Base-by-base conservation (phyloP, 345 rosid genomes). In the Acer saccharum region DNA sequence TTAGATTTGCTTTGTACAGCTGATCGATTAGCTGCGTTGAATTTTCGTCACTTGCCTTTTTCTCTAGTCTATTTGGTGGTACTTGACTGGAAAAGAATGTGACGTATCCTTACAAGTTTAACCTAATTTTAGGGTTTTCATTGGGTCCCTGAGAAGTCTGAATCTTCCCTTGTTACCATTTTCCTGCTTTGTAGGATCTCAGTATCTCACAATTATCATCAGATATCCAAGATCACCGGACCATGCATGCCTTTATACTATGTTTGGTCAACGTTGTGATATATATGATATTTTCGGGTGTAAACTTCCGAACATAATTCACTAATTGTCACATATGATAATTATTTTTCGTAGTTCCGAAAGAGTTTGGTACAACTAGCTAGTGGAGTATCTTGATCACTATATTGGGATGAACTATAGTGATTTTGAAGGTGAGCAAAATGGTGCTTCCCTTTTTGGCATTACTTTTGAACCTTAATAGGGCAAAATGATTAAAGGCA, bases 401-500 rank as follows among this genome's bases (percentile, higher is more conserved):
- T 68, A 35, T 68, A 68, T 41, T 64, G 35, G 58, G n/a, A 21
- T 13, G 62, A 35, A 29, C 71, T 17, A 32, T 21, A 17, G 32
- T 27, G 35, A n/a, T 73, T 44, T 64, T 55, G 57, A 10, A 25
- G 48, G 64, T 64, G 58, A 32, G 58, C 35, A 55, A 68, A 23
- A 55, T 67, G 58, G 55, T 68, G 52, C 32, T 66, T 50, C 65
- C 65, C 79, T 72, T 85, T 78, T 83, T 79, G 83, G 83, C 83
- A 68, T 79, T 72, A 79, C 80, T 74, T 75, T 71, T 77, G 78
- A 79, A 78, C 81, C 83, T 81, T 62, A 74, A 66, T 69, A 48
- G 82, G 64, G 80, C 46, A 73, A 29, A 77, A 77, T 83, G 78
- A 83, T 81, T 83, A 78, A 81, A 72, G 79, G 44, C 39, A 58